phyloP scores from a whole-genome alignment of 805 yeast species.

The Pichia kluyveri region DNA sequence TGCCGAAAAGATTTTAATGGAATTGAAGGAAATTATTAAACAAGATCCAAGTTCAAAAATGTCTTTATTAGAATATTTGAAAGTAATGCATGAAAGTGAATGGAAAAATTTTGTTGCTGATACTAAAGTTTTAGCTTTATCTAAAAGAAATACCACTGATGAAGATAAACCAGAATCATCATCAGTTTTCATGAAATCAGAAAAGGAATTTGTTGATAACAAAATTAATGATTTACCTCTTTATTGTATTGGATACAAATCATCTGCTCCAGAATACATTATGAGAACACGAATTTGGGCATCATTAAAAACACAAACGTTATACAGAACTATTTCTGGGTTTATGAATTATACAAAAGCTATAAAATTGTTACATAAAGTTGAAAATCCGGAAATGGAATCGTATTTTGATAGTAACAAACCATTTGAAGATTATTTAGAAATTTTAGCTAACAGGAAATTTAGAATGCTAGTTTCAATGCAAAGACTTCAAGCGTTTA shows the following conservation, averaged over 20 bases:
- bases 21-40: constrained; percentile 36
- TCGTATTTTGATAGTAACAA: constrained; percentile 30
- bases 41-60: constrained; percentile 37
- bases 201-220: constrained; percentile 28
- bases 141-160: background rate
- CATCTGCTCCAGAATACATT: constrained; percentile 52
- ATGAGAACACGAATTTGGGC: constrained; percentile 83
- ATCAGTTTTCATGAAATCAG: constrained; percentile 26
- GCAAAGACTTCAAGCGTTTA: constrained; percentile 72
- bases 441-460: constrained; percentile 69
- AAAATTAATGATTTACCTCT: constrained; percentile 57
- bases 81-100: constrained; percentile 60
- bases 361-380: constrained; percentile 53
- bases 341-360: constrained; percentile 75
- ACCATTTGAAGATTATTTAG: constrained; percentile 54
- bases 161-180: background rate
- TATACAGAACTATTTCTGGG: constrained; percentile 77
- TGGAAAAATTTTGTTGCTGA: constrained; percentile 79
- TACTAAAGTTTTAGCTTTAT: constrained; percentile 42
- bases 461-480: constrained; percentile 75
- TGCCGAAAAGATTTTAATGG: constrained; percentile 38
- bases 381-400: constrained; percentile 52
- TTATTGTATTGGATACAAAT: constrained; percentile 64
- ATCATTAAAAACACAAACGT: constrained; percentile 72
- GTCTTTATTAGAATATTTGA: constrained; percentile 70